Evolutionary conservation across 345 rosid genomes (phyloP), one percentile per base, ranked within the genome.

Genomic region (Xanthoceras sorbifolium): DNA sequence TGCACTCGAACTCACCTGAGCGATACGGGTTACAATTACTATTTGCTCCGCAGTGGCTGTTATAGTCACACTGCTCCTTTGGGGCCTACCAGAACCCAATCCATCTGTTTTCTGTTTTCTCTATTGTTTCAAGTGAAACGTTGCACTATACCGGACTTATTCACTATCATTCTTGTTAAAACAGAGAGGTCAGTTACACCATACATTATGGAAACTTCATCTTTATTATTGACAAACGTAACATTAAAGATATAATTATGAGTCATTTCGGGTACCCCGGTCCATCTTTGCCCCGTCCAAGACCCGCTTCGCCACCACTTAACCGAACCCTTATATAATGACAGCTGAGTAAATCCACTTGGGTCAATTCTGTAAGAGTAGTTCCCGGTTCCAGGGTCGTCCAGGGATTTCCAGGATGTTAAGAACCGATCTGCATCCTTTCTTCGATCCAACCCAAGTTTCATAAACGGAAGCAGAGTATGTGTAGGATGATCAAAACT

Each of bases 401-500:
- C 76, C 0, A 66, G 23, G 29, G 87, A 87, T 63, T 59, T 87
- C 97, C 96, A 90, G 0, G 93, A 84, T 9, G 79, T 86, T 55
- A 90, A 17, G 66, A 72, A 69, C 54, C 87, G 61, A 20, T 88
- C 81, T 18, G 84, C 0, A 48, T 87, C 83, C 1, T 77, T 80
- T 73, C 57, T 31, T 2, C 78, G 64, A 71, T 86, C 79, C 83
- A 81, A 75, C 18, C 98, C 97, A 1, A 94, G 73, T 70, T 85
- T 92, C 97, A 94, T 89, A 52, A 69, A 82, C 0, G 96, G 91
- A 73, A 91, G 87, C 60, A 79, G 1, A 38, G 92, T 88, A 76
- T 90, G 77, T 8, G 96, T 85, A 5, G 93, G 97, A 77, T 88
- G 48, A 73, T 94, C 89, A 79, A 90, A 92, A 44, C 97, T 90